Percentiles rank a stretch among this genome's conserved stretches.
Evolutionary conservation across 2,329 filamentous ascomycete genomes (phyloP).

Genomic region (Fusarium avenaceum): DNA sequence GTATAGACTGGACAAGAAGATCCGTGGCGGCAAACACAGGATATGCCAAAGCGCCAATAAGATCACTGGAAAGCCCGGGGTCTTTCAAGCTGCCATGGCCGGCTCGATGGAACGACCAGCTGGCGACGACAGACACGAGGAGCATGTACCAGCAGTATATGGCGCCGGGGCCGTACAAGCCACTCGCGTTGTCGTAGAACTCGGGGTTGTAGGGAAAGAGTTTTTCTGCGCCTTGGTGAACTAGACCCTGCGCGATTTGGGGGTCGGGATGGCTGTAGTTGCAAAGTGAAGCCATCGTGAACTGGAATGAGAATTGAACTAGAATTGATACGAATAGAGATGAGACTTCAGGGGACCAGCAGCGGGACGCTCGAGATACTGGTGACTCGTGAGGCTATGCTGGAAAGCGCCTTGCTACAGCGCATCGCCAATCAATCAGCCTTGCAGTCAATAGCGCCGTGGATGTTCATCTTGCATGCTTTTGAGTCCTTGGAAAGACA

Average conservation of each 20-base stretch:
- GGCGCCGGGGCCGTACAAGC: constrained; percentile 17
- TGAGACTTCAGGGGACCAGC: too few relatives aligned
- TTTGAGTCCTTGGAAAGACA: not conserved
- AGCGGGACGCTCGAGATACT: too few relatives aligned
- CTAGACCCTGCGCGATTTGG: constrained; percentile 8
- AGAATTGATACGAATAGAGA: too few relatives aligned
- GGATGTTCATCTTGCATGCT: not conserved
- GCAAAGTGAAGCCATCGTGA: constrained; percentile 17
- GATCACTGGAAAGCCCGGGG: constrained; percentile 17
- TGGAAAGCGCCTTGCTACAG: not conserved
- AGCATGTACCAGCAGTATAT: constrained; percentile 32
- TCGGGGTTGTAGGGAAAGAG: constrained; percentile 29
- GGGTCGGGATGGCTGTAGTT: constrained; percentile 26
- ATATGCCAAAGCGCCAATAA: constrained; percentile 16
- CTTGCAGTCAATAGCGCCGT: not conserved
- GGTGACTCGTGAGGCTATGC: accelerated
- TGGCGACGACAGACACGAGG: constrained; percentile 7
- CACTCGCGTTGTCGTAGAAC: constrained; percentile 13
- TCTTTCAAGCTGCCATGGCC: not conserved
- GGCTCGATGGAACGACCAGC: not conserved
- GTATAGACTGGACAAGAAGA: constrained; percentile 1
- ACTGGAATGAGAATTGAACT: too few relatives aligned
- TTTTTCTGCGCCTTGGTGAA: not conserved
- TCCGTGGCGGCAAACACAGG: constrained; percentile 22
- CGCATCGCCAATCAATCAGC: not conserved